These are phyloP conservation scores for Apiotrichum laibachii DNA, from an alignment of 1,284 basidiomycete genomes.

Conservation along the genomic window DNA sequence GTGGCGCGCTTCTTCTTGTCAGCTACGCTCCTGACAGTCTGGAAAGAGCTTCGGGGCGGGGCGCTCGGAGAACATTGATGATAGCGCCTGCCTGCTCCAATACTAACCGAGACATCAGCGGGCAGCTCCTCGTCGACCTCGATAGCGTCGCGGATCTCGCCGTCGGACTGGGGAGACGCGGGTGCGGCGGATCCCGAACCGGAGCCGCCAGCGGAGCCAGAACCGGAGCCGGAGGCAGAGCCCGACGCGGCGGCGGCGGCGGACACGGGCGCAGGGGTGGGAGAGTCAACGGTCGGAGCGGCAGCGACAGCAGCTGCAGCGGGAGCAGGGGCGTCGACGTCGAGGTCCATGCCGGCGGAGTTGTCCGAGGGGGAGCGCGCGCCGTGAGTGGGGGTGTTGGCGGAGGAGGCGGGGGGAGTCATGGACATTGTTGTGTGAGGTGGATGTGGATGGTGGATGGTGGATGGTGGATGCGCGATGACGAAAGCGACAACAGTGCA, in stretches of 20 bases:
- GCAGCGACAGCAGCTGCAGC: neutral
- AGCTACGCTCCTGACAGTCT: neutral
- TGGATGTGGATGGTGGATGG: neutral
- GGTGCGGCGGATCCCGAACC: neutral
- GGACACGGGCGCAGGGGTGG: neutral
- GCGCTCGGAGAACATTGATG: too few relatives aligned
- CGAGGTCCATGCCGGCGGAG: constrained; percentile 4
- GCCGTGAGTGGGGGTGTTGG: constrained; percentile 28
- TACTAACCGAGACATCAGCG: neutral
- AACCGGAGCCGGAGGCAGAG: neutral
- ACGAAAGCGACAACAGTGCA: neutral
- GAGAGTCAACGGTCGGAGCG: neutral
- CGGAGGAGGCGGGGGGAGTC: constrained; percentile 29
- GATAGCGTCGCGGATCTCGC: neutral
- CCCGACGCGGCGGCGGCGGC: neutral
- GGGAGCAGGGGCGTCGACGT: neutral
- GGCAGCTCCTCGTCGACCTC: neutral
- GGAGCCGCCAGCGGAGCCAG: neutral
- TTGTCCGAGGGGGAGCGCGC: constrained; percentile 1
- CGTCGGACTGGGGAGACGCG: neutral
- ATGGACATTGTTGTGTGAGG: constrained; percentile 10
- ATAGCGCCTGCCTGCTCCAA: too few relatives aligned
- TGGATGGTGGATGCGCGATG: neutral
- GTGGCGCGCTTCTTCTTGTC: neutral
- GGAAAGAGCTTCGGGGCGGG: neutral